Evolutionary conservation across 495 filamentous ascomycete species (phyloP), one percentile per base, ranked within the genome.

Genomic region (Xylona heveae): DNA sequence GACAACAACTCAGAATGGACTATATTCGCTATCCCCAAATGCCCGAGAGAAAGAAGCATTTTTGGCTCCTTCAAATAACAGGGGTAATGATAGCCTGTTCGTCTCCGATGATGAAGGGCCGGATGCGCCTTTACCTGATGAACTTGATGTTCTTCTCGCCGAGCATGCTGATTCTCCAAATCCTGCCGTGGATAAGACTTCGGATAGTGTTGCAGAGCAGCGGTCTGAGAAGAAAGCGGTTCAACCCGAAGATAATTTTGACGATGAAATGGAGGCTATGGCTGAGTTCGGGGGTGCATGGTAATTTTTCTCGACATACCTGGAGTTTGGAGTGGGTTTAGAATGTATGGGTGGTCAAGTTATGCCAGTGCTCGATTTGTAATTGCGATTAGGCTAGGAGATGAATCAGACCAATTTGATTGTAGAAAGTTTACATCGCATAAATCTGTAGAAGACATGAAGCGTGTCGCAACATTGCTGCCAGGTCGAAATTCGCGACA

Each of bases 261-360:
- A 52, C 3, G 71, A 71, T 38, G 74, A 75, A 19, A 64, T 74
- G 54, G 73, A 68, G 30, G 70, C 60, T 3, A 71, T 78, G 69
- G 71, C 60, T 17, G 71, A 63, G 35, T 66, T 79, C 58, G 66
- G 64, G 19, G 67, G 52, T 5, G 44, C 65, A 30, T 74, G 65
- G 67, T 74, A 25, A 13, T 25, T 13, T 25, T 13, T 25, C 23
- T 25, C 7, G 23, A 25, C 23, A 25, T n/a, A n/a, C n/a, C n/a
- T n/a, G n/a, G 23, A 7, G 13, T 25, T 8, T 7, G 8, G 23
- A 7, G 8, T 7, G 23, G 8, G 23, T 25, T 25, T 25, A 25
- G 23, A 25, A 25, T 25, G 8, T 25, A 13, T 13, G 23, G 7
- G 23, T 25, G n/a, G n/a, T n/a, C n/a, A n/a, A n/a, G n/a, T n/a